Evolutionary conservation across 2,329 filamentous ascomycete genomes (phyloP).

Genomic region (Immersiporthe knoxdaviesiana): DNA sequence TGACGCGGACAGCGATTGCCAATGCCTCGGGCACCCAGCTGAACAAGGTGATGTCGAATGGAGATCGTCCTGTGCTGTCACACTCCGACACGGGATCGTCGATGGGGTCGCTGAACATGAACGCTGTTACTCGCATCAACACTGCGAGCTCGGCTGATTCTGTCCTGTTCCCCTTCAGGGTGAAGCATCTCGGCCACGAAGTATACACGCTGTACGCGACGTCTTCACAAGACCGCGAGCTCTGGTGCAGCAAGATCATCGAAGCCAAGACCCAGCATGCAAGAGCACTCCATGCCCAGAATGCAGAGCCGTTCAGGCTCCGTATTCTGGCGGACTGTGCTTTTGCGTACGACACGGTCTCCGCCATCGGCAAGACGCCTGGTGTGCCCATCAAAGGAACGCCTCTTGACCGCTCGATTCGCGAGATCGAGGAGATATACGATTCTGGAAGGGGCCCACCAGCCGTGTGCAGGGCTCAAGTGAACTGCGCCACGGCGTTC

Average conservation of each 20-base stretch:
- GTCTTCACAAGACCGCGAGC: slow-evolving; percentile 71
- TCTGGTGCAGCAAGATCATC: slow-evolving; percentile 93
- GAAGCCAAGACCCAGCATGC: slow-evolving; percentile 95
- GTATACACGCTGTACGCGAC: slow-evolving; percentile 89
- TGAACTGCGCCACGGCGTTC: slow-evolving; percentile 94
- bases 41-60: slow-evolving; percentile 57
- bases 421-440: slow-evolving; percentile 81
- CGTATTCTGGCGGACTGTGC: slow-evolving; percentile 90
- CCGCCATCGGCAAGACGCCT: slow-evolving; percentile 61
- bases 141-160: slow-evolving; percentile 66
- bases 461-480: slow-evolving; percentile 80
- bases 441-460: slow-evolving; percentile 70
- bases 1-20: slow-evolving; percentile 62
- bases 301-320: slow-evolving; percentile 92
- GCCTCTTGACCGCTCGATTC: slow-evolving; percentile 86
- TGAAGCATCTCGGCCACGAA: slow-evolving; percentile 94
- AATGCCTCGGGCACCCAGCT: slow-evolving; percentile 59
- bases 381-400: slow-evolving; percentile 85
- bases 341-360: slow-evolving; percentile 76
- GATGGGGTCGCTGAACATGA: slow-evolving; percentile 51
- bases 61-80: slow-evolving; percentile 62
- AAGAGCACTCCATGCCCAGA: slow-evolving; percentile 83
- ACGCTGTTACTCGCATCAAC: slow-evolving; percentile 44
- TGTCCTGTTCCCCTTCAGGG: slow-evolving; percentile 88
- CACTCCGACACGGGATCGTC: slow-evolving; percentile 73